Conservation (phyloP, 2,329 filamentous ascomycete genomes). For the Botryotinia narcissicola region DNA sequence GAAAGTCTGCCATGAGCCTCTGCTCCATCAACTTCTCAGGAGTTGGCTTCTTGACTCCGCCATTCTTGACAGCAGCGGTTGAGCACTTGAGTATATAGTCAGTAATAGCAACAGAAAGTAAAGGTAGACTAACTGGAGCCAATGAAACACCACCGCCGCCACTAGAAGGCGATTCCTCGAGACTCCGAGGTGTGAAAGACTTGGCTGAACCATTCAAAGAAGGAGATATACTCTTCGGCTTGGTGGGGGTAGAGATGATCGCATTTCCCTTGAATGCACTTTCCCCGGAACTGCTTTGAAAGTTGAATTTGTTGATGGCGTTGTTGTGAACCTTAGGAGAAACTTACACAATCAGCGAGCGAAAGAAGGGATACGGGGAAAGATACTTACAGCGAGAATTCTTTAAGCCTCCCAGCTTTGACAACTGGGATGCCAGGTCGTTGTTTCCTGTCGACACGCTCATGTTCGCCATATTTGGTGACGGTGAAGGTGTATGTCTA, state of each 20-base stretch:
- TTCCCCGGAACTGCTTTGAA: not conserved
- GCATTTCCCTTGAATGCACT: not conserved
- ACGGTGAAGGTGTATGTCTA: not conserved
- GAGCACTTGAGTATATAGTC: not conserved
- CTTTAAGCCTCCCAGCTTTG: not conserved
- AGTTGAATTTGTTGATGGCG: not conserved
- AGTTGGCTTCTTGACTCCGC: not conserved
- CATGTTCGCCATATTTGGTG: not conserved
- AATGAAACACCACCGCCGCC: not conserved
- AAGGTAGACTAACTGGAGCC: not conserved
- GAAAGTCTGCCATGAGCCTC: not conserved
- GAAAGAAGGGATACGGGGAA: not conserved
- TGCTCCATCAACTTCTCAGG: not conserved
- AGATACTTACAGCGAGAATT: not conserved
- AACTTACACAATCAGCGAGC: not conserved
- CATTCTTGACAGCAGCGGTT: not conserved
- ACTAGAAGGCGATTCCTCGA: not conserved
- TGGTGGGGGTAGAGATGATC: not conserved
- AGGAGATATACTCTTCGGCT: not conserved
- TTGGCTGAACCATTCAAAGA: conserved; percentile 3
- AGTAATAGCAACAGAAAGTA: not conserved
- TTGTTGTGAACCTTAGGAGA: not conserved
- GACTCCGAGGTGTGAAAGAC: not conserved
- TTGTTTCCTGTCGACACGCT: not conserved
- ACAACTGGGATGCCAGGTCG: not conserved